Conservation (phyloP, 345 rosid genomes). For the Reutealis trisperma region DNA sequence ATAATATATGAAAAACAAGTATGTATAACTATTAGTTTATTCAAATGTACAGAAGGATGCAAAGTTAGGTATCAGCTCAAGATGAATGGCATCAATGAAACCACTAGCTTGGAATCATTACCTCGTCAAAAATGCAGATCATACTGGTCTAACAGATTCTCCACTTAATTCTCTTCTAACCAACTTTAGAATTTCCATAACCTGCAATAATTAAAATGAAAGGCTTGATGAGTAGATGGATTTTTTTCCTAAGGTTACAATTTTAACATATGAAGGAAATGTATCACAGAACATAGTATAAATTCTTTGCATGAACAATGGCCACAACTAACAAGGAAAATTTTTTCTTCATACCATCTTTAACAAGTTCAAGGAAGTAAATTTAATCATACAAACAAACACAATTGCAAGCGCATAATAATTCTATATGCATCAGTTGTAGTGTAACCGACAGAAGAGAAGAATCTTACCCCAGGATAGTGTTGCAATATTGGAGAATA, state of each 20-base stretch:
- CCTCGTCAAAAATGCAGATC: conserved; percentile 25
- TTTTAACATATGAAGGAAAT: neutral
- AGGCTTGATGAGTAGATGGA: neutral
- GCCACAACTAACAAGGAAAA: neutral
- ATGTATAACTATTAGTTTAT: neutral
- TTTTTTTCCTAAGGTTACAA: neutral
- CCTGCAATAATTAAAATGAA: conserved; percentile 45
- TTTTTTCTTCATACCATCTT: neutral
- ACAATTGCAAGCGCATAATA: neutral
- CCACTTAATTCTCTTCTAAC: conserved; percentile 81
- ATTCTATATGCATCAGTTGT: neutral
- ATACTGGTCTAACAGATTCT: conserved; percentile 44
- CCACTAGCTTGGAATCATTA: conserved; percentile 10
- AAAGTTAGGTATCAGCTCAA: neutral
- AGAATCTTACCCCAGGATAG: conserved; percentile 80
- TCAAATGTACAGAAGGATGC: neutral
- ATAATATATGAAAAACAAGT: neutral
- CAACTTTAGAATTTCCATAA: conserved; percentile 78
- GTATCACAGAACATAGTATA: neutral
- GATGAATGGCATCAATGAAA: neutral
- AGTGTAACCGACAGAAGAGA: neutral
- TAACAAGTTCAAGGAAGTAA: neutral
- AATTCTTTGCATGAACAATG: neutral
- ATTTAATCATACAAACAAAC: neutral
- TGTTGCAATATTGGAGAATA: conserved; percentile 84